A percentile compares a stretch with the other conserved stretches of the same genome.
phyloP scores from a whole-genome alignment of 768 basidiomycete genomes.

The Kwoniella newhampshirensis region DNA sequence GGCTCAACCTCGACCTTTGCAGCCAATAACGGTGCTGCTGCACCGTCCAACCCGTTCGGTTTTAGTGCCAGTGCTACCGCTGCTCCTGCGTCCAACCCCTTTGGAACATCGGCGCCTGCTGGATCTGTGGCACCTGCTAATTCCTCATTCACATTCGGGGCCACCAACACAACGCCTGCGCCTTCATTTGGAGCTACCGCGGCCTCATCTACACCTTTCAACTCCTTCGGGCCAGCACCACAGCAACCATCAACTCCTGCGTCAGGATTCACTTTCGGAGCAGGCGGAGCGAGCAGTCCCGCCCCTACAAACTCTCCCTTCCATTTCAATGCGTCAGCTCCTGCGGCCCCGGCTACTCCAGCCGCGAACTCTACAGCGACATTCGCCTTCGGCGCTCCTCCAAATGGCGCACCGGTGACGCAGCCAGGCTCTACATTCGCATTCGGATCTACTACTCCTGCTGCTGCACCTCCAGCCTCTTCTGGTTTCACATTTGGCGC shows the following conservation, averaged over 20 bases:
- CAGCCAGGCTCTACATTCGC: background rate
- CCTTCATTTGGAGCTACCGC: conserved; percentile 6
- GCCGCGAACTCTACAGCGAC: conserved; percentile 3
- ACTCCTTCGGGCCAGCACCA: conserved; percentile 13
- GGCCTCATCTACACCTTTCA: conserved; percentile 1
- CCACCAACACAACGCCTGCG: background rate
- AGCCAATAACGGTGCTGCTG: background rate
- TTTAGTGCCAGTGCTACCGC: conserved; percentile 11
- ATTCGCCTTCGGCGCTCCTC: conserved; percentile 17
- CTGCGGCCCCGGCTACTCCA: background rate
- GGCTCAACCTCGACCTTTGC: conserved; percentile 4
- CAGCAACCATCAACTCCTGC: conserved; percentile 4
- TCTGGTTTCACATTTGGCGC: conserved; percentile 18
- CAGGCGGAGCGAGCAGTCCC: conserved; percentile 4
- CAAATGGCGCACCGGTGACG: conserved; percentile 2
- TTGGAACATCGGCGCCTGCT: conserved; percentile 13
- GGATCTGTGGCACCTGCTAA: conserved; percentile 4
- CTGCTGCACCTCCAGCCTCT: conserved; percentile 10
- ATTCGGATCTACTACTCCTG: conserved; percentile 4
- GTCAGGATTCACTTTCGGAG: conserved; percentile 17
- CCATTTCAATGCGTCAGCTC: background rate
- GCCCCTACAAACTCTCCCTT: background rate
- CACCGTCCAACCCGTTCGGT: conserved; percentile 18
- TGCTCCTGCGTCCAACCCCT: conserved; percentile 21
- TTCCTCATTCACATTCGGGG: conserved; percentile 12